Base-by-base conservation (phyloP, 352 stramenopile species). In the Pythium phragmitis region DNA sequence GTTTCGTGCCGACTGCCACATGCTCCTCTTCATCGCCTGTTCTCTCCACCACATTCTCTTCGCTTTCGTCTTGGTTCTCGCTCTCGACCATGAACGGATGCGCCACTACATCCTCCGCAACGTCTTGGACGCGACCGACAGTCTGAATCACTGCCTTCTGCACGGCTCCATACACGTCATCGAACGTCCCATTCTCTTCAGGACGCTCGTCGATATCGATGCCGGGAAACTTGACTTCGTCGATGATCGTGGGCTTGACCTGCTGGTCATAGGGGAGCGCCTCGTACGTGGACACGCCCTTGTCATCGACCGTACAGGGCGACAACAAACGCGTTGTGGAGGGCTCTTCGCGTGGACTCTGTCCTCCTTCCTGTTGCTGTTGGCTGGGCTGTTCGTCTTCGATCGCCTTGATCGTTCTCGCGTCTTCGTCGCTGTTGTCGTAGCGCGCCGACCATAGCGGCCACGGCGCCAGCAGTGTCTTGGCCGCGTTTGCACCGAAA, bases 401-500 rank as follows among this genome's bases (percentile, higher is more conserved):
- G 7, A 55, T 16, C 41, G 50, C 39, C 39, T 12, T 37, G 17
- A 55, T 48, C 9, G 39, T 52, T 23, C 51, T 17, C 39, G 21
- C 23, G 21, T 21, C 33, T 11, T 28, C 16, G 7, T 14, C 13
- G 6, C 30, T 58, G n/a, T 19, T 36, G 51, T 39, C 23, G 13
- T 37, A 52, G 30, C 33, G 47, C 7, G 28, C 60, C 52, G 33
- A 48, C 39, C 51, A 63, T 60, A 34, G 58, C 41, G 4, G 46
- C 23, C 43, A 72, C 30, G 36, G 69, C 45, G 39, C 63, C 49
- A 34, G 14, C 50, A 75, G 64, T 43, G 16, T 41, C 47, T 65
- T 65, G 54, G 48, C 54, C 9, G 48, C 30, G 16, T 47, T 45
- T 4, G 16, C 11, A 21, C 60, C 49, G 4, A 58, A 6, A 0